Percentiles rank a stretch among this genome's conserved stretches.
These are phyloP conservation scores for Aspergillus caelatus DNA, from an alignment of 2,329 filamentous ascomycete genomes.

Conservation along the genomic window DNA sequence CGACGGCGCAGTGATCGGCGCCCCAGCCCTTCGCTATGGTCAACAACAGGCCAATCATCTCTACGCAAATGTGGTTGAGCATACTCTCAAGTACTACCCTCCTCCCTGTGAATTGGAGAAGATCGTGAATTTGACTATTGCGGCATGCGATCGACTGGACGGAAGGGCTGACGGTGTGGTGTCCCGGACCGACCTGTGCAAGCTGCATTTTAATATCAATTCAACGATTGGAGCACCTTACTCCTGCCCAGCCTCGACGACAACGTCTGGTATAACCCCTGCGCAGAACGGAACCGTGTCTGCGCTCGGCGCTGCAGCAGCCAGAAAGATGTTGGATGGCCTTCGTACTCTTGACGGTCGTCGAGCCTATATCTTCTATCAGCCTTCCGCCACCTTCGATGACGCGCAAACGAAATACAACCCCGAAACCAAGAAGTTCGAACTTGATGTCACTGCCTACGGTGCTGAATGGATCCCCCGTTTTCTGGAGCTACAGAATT, in stretches of 20 bases:
- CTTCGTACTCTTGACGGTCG: constrained; percentile 43
- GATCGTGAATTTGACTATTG: constrained; percentile 57
- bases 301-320: constrained; percentile 33
- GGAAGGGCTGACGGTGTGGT: constrained; percentile 59
- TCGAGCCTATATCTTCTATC: constrained; percentile 44
- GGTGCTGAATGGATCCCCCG: constrained; percentile 44
- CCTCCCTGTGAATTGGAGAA: constrained; percentile 38
- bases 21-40: constrained; percentile 51
- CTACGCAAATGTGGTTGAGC: constrained; percentile 41
- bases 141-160: constrained; percentile 58
- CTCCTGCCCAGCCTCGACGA: constrained; percentile 40
- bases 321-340: constrained; percentile 40
- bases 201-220: constrained; percentile 49
- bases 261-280: constrained; percentile 21
- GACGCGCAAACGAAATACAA: constrained; percentile 31
- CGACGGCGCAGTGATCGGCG: constrained; percentile 51
- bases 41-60: constrained; percentile 50
- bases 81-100: constrained; percentile 46
- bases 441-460: constrained; percentile 31
- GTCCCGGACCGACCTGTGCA: constrained; percentile 52
- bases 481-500: constrained; percentile 31
- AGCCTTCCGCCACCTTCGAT: constrained; percentile 27
- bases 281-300: constrained; percentile 35
- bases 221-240: constrained; percentile 52
- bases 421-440: constrained; percentile 30